Conservation (phyloP, 177 flowering plant genomes). For the Vitis hybrid region DNA sequence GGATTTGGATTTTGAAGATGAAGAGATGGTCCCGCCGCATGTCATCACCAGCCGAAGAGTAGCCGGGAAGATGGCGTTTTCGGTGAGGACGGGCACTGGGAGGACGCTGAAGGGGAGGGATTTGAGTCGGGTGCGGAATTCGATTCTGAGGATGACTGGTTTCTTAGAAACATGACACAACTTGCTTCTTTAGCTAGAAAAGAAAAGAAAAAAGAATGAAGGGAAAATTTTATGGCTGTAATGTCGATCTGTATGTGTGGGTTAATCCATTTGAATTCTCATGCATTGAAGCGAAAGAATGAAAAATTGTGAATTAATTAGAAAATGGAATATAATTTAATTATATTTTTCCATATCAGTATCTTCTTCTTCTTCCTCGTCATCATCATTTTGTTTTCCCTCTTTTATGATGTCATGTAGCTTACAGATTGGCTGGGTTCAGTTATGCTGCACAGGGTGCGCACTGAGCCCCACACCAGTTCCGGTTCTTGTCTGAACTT, state of each 20-base stretch:
- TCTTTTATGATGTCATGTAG: too few species aligned
- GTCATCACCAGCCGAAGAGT: constrained; percentile 41
- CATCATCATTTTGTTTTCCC: too few species aligned
- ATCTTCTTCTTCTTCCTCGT: background rate
- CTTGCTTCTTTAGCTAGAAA: background rate
- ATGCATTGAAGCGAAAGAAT: background rate
- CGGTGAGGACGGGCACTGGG: constrained; percentile 46
- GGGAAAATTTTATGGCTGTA: background rate
- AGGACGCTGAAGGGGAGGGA: constrained; percentile 56
- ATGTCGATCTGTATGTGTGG: background rate
- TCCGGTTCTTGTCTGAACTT: too few species aligned
- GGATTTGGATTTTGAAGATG: constrained; percentile 20
- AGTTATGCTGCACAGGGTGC: too few species aligned
- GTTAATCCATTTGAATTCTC: background rate
- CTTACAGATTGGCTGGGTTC: too few species aligned
- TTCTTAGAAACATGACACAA: constrained; percentile 42
- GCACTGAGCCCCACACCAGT: too few species aligned
- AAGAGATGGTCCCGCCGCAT: constrained; percentile 49
- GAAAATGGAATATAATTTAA: background rate
- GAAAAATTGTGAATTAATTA: background rate
- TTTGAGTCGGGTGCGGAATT: constrained; percentile 56
- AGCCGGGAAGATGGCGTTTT: constrained; percentile 48
- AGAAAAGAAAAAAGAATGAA: background rate
- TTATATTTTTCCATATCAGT: background rate
- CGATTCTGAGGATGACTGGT: constrained; percentile 64